Evolutionary conservation across 768 basidiomycete species (phyloP).

Genomic region (Pleurotus tuoliensis): DNA sequence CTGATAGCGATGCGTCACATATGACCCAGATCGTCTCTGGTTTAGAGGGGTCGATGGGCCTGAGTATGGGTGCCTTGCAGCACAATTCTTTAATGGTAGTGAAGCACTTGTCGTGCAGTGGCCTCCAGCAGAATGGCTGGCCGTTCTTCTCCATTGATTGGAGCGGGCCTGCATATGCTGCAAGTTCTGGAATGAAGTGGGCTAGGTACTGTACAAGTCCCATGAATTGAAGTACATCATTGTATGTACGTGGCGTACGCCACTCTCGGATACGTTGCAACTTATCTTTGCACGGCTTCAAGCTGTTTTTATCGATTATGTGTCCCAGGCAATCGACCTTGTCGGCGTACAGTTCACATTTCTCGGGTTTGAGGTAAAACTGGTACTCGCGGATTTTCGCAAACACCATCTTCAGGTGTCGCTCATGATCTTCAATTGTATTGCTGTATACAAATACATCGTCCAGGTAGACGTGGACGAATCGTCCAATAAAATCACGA

Average conservation of each 20-base stretch:
- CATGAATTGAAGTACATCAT: conserved; percentile 20
- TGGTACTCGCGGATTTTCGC: not conserved
- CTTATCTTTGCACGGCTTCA: conserved; percentile 27
- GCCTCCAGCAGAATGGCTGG: too few species aligned
- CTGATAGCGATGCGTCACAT: too few species aligned
- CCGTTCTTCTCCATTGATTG: too few species aligned
- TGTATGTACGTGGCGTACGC: conserved; percentile 18
- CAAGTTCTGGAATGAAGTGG: too few species aligned
- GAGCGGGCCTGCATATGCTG: too few species aligned
- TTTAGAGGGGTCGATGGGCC: too few species aligned
- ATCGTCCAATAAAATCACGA: conserved; percentile 29
- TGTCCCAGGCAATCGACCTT: conserved; percentile 29
- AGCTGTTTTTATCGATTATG: conserved; percentile 24
- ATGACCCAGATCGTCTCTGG: too few species aligned
- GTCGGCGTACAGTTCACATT: conserved; percentile 22
- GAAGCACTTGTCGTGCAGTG: too few species aligned
- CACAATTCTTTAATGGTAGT: too few species aligned
- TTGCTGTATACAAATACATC: conserved; percentile 14
- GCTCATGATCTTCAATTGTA: too few species aligned
- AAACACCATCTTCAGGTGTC: not conserved
- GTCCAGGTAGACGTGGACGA: conserved; percentile 41
- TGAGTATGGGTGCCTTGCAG: too few species aligned
- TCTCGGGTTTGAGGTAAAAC: conserved; percentile 16
- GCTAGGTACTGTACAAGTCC: too few species aligned
- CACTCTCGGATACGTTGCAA: conserved; percentile 22